phyloP scores from a whole-genome alignment of 352 stramenopile species.

The Globisporangium iwayamae region DNA sequence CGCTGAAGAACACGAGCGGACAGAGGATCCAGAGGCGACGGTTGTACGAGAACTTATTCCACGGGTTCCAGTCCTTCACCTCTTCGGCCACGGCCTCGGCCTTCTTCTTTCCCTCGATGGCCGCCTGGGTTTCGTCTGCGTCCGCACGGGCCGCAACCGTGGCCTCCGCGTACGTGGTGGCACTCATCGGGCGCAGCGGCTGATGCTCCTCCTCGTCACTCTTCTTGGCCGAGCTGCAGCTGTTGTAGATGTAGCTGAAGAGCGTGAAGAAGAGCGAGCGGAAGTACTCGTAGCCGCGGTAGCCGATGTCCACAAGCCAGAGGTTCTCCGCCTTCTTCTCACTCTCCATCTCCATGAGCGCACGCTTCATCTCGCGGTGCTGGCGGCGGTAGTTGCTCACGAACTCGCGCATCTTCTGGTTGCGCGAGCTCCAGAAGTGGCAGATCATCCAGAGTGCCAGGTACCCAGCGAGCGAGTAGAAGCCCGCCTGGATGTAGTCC shows the following conservation, averaged over 20 bases:
- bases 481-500: slow-evolving; percentile 79
- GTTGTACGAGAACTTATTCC: slow-evolving; percentile 75
- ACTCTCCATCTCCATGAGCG: slow-evolving; percentile 68
- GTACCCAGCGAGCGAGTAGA: slow-evolving; percentile 73
- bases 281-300: slow-evolving; percentile 73
- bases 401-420: slow-evolving; percentile 86
- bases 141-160: slow-evolving; percentile 20
- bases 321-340: slow-evolving; percentile 82
- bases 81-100: slow-evolving; percentile 41
- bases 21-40: slow-evolving; percentile 61
- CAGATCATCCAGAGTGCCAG: slow-evolving; percentile 76
- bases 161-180: slow-evolving; percentile 12
- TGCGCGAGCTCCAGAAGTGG: slow-evolving; percentile 83
- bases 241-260: slow-evolving; percentile 36
- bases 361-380: slow-evolving; percentile 69
- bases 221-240: slow-evolving; percentile 8
- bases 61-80: slow-evolving; percentile 62
- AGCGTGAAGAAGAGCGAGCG: slow-evolving; percentile 56
- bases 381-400: slow-evolving; percentile 83
- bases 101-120: slow-evolving; percentile 56
- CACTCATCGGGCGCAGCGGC: slow-evolving; percentile 16
- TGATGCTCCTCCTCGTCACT: slow-evolving; percentile 25
- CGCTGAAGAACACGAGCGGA: slow-evolving; percentile 65
- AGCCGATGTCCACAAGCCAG: slow-evolving; percentile 83
- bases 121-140: slow-evolving; percentile 56